Conservation (phyloP, 148 eudicot species). For the Arbutus unedo region DNA sequence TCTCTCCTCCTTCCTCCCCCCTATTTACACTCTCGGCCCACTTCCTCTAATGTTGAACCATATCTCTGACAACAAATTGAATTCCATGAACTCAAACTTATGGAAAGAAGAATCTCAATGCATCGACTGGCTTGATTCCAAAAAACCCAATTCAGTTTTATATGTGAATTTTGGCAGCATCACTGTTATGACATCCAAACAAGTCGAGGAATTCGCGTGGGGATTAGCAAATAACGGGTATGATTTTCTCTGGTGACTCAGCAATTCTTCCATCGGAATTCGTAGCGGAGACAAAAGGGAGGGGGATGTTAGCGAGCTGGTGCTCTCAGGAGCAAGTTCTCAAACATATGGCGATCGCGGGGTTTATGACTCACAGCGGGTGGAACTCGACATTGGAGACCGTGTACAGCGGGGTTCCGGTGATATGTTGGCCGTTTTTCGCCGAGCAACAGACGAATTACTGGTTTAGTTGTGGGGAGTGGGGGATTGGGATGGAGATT, state of each 20-base stretch:
- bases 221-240: slow-evolving; percentile 59
- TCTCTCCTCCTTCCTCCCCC: slow-evolving; percentile 31
- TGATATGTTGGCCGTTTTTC: slow-evolving; percentile 38
- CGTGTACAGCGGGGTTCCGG: slow-evolving; percentile 22
- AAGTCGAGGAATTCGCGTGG: slow-evolving; percentile 58
- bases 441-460: slow-evolving; percentile 37
- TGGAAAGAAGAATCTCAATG: slow-evolving; percentile 52
- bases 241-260: slow-evolving; percentile 44
- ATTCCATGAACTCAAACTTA: slow-evolving; percentile 39
- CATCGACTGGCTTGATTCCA: slow-evolving; percentile 44
- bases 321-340: slow-evolving; percentile 44
- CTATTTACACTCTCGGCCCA: slow-evolving; percentile 44
- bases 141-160: slow-evolving; percentile 40
- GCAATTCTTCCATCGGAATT: slow-evolving; percentile 44
- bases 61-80: slow-evolving; percentile 19
- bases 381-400: slow-evolving; percentile 40
- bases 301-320: slow-evolving; percentile 51
- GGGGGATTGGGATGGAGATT: slow-evolving; percentile 30
- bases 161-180: slow-evolving; percentile 59
- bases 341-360: slow-evolving; percentile 35
- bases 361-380: slow-evolving; percentile 40
- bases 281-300: slow-evolving; percentile 26
- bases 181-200: slow-evolving; percentile 34
- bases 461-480: slow-evolving; percentile 26
- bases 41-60: slow-evolving; percentile 28